Base-by-base conservation (phyloP, 2,329 filamentous ascomycete species). In the Celoporthe dispersa region DNA sequence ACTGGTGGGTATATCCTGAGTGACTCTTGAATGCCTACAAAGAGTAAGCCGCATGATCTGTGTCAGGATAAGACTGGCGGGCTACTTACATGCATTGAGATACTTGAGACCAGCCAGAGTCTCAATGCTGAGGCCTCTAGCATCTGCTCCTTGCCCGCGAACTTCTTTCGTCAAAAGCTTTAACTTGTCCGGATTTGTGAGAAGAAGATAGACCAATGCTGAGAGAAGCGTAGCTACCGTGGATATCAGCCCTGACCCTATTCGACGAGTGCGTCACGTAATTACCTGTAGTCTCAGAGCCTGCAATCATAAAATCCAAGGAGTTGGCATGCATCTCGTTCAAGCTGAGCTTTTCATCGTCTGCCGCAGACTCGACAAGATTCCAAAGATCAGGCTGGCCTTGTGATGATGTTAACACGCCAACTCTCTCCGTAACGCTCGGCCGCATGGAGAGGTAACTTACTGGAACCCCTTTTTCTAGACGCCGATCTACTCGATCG, bases 1-100 rank as follows among this genome's bases (percentile, higher is more conserved):
- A 77, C 74, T 0, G 79, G 78, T 2, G 80, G 80, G 67, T 80
- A 80, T 60, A 78, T 68, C 1, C 80, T 75, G 3, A 81, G 72
- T 0, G 75, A 71, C 71, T 81, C 80, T 64, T 81, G 61, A n/a
- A 71, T 71, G 37, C 66, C 69, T 68, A 35, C 5, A 33, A 5
- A 37, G 31, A 37, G 22, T 55, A 25, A 57, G 14, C 12, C 53
- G 25, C 28, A 33, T 11, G 25, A 8, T 19, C 25, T 12, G 9
- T 1, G 37, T 11, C 11, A 25, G 9, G 22, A 25, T 8, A 3
- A n/a, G 7, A 8, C 11, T 31, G n/a, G 37, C 11, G 37, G 5
- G 12, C 3, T 57, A 63, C 68, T 8, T 22, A 69, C 68, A 69
- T 53, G 68, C 68, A 9, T 69, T 69, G 35, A 71, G 41, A 41